Evolutionary conservation across 441 rosid genomes (phyloP).

Genomic region (Gossypium davidsonii): DNA sequence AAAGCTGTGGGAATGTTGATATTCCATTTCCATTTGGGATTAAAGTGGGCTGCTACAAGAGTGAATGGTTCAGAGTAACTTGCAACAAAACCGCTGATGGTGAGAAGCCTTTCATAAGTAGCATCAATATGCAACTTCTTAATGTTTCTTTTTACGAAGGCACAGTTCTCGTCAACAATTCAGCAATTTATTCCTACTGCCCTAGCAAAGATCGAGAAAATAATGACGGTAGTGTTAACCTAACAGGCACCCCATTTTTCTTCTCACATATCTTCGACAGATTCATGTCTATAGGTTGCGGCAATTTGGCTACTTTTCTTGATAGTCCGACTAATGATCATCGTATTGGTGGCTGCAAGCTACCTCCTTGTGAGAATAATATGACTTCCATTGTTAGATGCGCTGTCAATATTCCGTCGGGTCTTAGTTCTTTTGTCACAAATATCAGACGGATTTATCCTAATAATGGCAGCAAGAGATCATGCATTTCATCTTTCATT

Average conservation of each 20-base stretch:
- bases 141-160: neutral
- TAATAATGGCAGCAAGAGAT: neutral
- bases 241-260: neutral
- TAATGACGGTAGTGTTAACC: neutral
- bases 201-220: no score
- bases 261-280: neutral
- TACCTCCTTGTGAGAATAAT: neutral
- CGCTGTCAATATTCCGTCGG: neutral
- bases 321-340: neutral
- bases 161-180: neutral
- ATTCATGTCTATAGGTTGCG: neutral
- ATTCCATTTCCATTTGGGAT: slow-evolving; percentile 6
- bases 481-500: neutral
- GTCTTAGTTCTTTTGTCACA: neutral
- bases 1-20: neutral
- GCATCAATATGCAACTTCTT: neutral
- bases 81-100: neutral
- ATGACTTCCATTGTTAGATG: neutral
- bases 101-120: neutral
- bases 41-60: neutral
- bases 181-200: neutral
- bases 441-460: neutral
- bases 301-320: neutral
- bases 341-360: neutral
- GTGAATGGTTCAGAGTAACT: neutral